Evolutionary conservation across 352 stramenopile genomes (phyloP).

Genomic region (Phytophthora aleatoria): DNA sequence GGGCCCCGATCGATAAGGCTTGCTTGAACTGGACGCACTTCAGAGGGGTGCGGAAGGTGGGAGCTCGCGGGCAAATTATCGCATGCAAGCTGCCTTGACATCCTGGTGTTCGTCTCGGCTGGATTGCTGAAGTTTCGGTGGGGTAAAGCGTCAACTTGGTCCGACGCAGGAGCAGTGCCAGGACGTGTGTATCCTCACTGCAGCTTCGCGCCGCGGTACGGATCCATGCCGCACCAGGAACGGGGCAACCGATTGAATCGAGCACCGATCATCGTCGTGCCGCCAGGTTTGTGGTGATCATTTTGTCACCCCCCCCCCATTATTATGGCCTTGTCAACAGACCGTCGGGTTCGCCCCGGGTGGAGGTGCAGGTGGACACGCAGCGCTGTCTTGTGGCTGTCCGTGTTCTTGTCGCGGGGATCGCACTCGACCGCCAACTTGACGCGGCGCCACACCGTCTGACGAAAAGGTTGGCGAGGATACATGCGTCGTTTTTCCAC

Average conservation of each 20-base stretch:
- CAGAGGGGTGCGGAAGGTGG: constrained; percentile 24
- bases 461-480: constrained; percentile 1
- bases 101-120: constrained; percentile 24
- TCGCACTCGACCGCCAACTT: too few species aligned
- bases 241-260: not conserved
- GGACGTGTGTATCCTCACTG: constrained; percentile 14
- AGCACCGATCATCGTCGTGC: too few species aligned
- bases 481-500: constrained; percentile 1
- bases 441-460: too few species aligned
- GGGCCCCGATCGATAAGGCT: constrained; percentile 9
- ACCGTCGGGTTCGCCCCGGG: too few species aligned
- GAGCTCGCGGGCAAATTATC: constrained; percentile 24
- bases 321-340: too few species aligned
- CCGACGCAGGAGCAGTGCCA: not conserved
- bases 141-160: not conserved
- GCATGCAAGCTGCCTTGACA: constrained; percentile 33
- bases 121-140: constrained; percentile 32
- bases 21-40: constrained; percentile 15
- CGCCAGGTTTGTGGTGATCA: too few species aligned
- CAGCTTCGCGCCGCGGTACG: constrained; percentile 4
- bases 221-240: constrained; percentile 14
- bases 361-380: too few species aligned
- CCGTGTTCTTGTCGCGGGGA: too few species aligned
- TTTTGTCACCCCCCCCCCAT: too few species aligned
- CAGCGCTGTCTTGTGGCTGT: too few species aligned